phyloP scores from a whole-genome alignment of 2,329 filamentous ascomycete genomes.

The Colletotrichum cuscutae region DNA sequence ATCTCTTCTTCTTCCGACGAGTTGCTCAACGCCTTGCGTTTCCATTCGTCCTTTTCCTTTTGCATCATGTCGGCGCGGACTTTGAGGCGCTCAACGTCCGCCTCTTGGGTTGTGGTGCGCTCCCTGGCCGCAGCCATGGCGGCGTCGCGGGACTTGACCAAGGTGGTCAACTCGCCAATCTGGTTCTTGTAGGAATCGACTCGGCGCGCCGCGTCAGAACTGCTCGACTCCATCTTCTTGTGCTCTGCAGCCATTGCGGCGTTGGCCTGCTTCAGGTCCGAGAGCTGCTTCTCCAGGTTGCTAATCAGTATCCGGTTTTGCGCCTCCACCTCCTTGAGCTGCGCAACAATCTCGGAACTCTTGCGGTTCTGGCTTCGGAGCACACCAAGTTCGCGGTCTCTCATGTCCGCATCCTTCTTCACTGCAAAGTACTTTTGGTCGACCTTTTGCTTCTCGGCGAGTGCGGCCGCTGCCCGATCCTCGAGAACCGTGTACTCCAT shows the following conservation, averaged over 20 bases:
- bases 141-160: conserved; percentile 81
- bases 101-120: conserved; percentile 70
- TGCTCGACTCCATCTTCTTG: conserved; percentile 78
- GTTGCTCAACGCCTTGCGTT: conserved; percentile 82
- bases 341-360: conserved; percentile 91
- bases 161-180: conserved; percentile 77
- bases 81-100: conserved; percentile 83
- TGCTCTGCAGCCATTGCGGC: conserved; percentile 76
- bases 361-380: conserved; percentile 86
- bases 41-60: conserved; percentile 88
- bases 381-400: conserved; percentile 81
- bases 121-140: conserved; percentile 62
- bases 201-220: conserved; percentile 74
- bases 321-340: conserved; percentile 90
- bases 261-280: conserved; percentile 83
- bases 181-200: conserved; percentile 81
- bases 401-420: conserved; percentile 91
- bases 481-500: conserved; percentile 80
- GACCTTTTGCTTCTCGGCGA: conserved; percentile 92
- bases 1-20: conserved; percentile 85
- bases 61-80: conserved; percentile 80
- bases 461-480: conserved; percentile 78
- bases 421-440: conserved; percentile 98
- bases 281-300: conserved; percentile 91
- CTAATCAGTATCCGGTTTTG: conserved; percentile 79